Percentiles rank a stretch among this genome's conserved stretches.
Evolutionary conservation across 2,329 filamentous ascomycete genomes (phyloP).

Genomic region (Aschersonia sp.): DNA sequence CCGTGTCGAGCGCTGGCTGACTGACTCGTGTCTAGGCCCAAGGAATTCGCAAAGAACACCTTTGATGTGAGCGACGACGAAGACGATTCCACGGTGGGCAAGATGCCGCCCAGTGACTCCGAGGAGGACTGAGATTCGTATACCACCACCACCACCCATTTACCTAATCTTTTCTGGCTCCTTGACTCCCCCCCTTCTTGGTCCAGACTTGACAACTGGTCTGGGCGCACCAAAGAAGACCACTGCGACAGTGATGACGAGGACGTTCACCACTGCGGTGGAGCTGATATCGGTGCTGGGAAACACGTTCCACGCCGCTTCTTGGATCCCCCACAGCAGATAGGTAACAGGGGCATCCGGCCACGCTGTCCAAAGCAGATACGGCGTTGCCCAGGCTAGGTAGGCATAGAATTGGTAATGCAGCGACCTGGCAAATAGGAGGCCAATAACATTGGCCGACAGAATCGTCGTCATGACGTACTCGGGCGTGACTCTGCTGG

Average conservation of each 20-base stretch:
- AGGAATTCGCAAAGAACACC: slow-evolving; percentile 56
- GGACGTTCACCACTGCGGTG: slow-evolving; percentile 49
- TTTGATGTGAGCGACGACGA: slow-evolving; percentile 54
- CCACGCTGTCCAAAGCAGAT: slow-evolving; percentile 68
- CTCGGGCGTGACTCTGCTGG: slow-evolving; percentile 46
- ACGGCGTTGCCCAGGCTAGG: slow-evolving; percentile 78
- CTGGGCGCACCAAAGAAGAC: slow-evolving; percentile 42
- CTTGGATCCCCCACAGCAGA: slow-evolving; percentile 60
- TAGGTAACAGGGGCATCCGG: slow-evolving; percentile 54
- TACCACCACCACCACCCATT: not conserved
- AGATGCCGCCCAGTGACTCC: slow-evolving; percentile 70
- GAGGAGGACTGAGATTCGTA: slow-evolving; percentile 44
- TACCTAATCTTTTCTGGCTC: slow-evolving; percentile 17
- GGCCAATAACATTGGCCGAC: slow-evolving; percentile 61
- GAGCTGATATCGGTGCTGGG: slow-evolving; percentile 55
- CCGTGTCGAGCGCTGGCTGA: slow-evolving; percentile 7
- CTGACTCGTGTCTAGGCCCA: slow-evolving; percentile 42
- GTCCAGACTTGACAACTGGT: not conserved
- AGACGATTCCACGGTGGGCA: slow-evolving; percentile 67
- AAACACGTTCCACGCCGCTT: slow-evolving; percentile 90
- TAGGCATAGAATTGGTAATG: slow-evolving; percentile 96
- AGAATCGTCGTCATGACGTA: slow-evolving; percentile 69
- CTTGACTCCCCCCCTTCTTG: slow-evolving; percentile 4
- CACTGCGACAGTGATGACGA: slow-evolving; percentile 51
- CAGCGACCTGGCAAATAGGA: slow-evolving; percentile 74